A percentile compares a stretch with the other conserved stretches of the same genome.
Conservation (phyloP, 495 filamentous ascomycete genomes). For the Rostrohypoxylon terebratum region DNA sequence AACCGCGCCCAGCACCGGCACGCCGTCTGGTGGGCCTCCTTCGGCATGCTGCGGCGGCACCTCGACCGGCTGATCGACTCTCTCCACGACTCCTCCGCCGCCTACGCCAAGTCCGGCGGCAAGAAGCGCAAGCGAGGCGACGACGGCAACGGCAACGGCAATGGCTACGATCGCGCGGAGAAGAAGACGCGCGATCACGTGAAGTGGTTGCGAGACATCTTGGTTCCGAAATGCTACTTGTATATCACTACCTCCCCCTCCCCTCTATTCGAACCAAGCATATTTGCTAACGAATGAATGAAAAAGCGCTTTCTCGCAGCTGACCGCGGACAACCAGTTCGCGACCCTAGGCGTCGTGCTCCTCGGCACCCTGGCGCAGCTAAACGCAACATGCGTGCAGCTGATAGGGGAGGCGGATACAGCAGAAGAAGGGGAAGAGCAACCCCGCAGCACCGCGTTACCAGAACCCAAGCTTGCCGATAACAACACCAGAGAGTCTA, state of each 20-base stretch:
- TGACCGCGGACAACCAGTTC: slow-evolving; percentile 78
- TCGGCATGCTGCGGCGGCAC: slow-evolving; percentile 73
- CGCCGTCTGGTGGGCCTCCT: slow-evolving; percentile 78
- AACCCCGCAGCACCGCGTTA: background rate
- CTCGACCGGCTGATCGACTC: slow-evolving; percentile 63
- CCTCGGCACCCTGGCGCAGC: slow-evolving; percentile 71
- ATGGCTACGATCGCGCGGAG: slow-evolving; percentile 29
- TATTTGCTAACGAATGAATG: background rate
- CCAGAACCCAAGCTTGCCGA: too few relatives aligned
- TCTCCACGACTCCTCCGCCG: slow-evolving; percentile 47
- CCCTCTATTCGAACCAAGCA: background rate
- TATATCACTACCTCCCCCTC: slow-evolving; percentile 29
- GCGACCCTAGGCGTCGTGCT: slow-evolving; percentile 83
- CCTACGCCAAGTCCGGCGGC: slow-evolving; percentile 26
- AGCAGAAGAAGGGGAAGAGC: background rate
- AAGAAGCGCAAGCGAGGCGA: slow-evolving; percentile 37
- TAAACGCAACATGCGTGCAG: slow-evolving; percentile 58
- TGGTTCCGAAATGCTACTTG: slow-evolving; percentile 50
- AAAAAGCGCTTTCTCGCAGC: slow-evolving; percentile 71
- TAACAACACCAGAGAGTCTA: background rate
- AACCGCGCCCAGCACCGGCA: slow-evolving; percentile 84
- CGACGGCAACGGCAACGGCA: slow-evolving; percentile 36
- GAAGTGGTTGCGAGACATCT: slow-evolving; percentile 51
- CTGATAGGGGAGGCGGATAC: slow-evolving; percentile 33
- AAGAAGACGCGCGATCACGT: slow-evolving; percentile 43